Percentiles rank a stretch among this genome's conserved stretches.
phyloP scores from a whole-genome alignment of 129 eudicot species.

The carrot (Daucus carota) region DH1_v3.0 NC_030383.2:2365501-2366000 shows the following conservation, averaged over 20 bases:
- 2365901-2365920: neutral
- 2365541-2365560: neutral
- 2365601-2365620: neutral
- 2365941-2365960: neutral
- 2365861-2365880: constrained; percentile 1
- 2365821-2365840: neutral
- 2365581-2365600: neutral
- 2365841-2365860: neutral
- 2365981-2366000: neutral
- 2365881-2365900: neutral
- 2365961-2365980: neutral
- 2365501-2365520: neutral
- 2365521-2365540: neutral
- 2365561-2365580: neutral
- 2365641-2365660: neutral
- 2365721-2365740: neutral
- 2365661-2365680: neutral
- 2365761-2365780: neutral
- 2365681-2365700: neutral
- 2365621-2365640: constrained; percentile 2
- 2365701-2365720: neutral
- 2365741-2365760: constrained; percentile 2
- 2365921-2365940: neutral
- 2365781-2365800: neutral
- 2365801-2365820: neutral